Evolutionary conservation across 116 monocot genomes (phyloP).

Genomic region (Dioscorea cayenensis): DNA sequence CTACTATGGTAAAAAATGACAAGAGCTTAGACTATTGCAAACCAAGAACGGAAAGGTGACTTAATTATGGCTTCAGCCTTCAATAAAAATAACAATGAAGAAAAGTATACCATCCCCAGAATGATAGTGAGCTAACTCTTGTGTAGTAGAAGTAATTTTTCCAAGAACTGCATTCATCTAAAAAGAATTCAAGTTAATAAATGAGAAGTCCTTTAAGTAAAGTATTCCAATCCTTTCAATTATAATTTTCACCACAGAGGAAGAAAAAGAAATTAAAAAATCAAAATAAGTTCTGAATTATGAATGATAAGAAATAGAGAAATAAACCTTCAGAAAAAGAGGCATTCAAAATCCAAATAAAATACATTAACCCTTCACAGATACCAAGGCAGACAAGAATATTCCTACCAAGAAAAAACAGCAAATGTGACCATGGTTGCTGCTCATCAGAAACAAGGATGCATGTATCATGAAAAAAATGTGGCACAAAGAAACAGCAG

Average conservation of each 20-base stretch:
- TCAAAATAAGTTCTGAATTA: background rate
- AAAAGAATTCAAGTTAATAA: constrained; percentile 7
- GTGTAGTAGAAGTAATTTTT: constrained; percentile 73
- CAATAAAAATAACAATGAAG: background rate
- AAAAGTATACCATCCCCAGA: constrained; percentile 58
- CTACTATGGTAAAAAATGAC: background rate
- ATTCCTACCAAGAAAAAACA: background rate
- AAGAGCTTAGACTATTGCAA: background rate
- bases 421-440: background rate
- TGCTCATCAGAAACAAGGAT: background rate
- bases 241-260: background rate
- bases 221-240: background rate
- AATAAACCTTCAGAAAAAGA: background rate
- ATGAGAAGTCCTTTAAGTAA: background rate
- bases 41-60: background rate
- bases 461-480: no score
- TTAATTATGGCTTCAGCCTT: background rate
- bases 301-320: background rate
- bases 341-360: background rate
- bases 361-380: background rate
- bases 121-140: constrained; percentile 90
- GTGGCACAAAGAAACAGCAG: no score
- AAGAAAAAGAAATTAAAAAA: background rate
- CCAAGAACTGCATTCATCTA: constrained; percentile 98
- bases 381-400: background rate